Evolutionary conservation across 306 rosid species (phyloP).

Genomic region (Quercus glauca): DNA sequence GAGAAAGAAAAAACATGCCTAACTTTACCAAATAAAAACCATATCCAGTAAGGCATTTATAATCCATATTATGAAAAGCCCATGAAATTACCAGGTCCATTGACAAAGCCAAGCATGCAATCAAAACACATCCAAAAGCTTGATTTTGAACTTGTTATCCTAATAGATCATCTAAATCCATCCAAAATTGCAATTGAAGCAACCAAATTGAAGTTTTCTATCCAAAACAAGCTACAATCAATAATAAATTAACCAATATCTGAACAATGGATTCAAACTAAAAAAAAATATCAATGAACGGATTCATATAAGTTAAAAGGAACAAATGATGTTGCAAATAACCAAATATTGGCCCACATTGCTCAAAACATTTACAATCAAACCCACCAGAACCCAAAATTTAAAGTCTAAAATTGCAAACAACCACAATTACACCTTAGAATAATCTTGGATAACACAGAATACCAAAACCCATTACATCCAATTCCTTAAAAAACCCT

Average conservation of each 20-base stretch:
- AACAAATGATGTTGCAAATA: neutral
- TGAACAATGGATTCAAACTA: neutral
- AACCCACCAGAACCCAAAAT: neutral
- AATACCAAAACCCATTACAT: too few species aligned
- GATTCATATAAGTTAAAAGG: slow-evolving; percentile 1
- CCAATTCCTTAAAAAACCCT: too few species aligned
- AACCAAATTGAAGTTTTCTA: neutral
- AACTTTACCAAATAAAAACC: too few species aligned
- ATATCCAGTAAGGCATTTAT: too few species aligned
- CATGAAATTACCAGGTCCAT: slow-evolving; percentile 11
- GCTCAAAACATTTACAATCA: slow-evolving; percentile 1
- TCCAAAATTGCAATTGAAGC: neutral
- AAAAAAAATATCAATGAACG: neutral
- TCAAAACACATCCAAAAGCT: too few species aligned
- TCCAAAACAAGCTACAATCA: neutral
- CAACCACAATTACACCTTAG: slow-evolving; percentile 9
- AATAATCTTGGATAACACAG: too few species aligned
- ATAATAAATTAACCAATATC: slow-evolving; percentile 3
- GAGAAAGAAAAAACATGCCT: too few species aligned
- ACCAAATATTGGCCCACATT: slow-evolving; percentile 35
- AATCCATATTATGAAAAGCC: too few species aligned
- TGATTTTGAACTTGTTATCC: too few species aligned
- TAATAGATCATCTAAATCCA: neutral
- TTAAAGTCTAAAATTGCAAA: slow-evolving; percentile 11
- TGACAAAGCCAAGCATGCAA: too few species aligned